phyloP scores from a whole-genome alignment of 495 filamentous ascomycete genomes.

The Hypoxylon intermedium region DNA sequence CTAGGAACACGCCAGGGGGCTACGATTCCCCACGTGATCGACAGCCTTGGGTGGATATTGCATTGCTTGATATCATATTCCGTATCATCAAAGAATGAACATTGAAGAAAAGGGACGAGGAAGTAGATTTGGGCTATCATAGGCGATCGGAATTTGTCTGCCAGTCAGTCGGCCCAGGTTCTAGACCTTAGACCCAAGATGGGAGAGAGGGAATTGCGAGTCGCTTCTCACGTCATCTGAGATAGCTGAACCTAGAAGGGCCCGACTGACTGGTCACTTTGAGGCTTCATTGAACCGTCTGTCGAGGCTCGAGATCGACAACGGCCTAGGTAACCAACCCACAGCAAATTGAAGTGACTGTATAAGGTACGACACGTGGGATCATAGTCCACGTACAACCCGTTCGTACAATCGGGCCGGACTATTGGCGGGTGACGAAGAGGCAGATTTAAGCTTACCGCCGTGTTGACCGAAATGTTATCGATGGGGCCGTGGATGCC shows the following conservation, averaged over 20 bases:
- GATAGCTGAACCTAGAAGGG: conserved; percentile 19
- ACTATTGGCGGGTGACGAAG: conserved; percentile 29
- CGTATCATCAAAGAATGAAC: not conserved
- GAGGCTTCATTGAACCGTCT: conserved; percentile 21
- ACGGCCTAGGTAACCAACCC: conserved; percentile 30
- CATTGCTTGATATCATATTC: not conserved
- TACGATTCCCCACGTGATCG: conserved; percentile 19
- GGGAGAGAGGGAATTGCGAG: not conserved
- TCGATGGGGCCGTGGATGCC: conserved; percentile 17
- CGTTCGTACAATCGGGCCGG: conserved; percentile 37
- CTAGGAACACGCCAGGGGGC: conserved; percentile 27
- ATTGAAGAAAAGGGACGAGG: not conserved
- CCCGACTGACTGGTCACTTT: conserved; percentile 26
- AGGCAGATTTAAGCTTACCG: conserved; percentile 38
- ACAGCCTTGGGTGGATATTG: conserved; percentile 1
- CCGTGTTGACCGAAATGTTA: conserved; percentile 30
- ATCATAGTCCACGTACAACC: conserved; percentile 33
- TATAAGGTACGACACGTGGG: conserved; percentile 37
- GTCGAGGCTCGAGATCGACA: too few relatives aligned
- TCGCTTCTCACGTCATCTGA: conserved; percentile 31
- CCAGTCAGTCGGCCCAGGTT: not conserved
- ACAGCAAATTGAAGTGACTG: conserved; percentile 28
- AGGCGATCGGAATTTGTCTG: conserved; percentile 8
- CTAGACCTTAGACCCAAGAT: not conserved
- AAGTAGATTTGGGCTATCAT: not conserved